phyloP scores from a whole-genome alignment of 371 early-diverging fungal genomes.

The Syncephalastrum contaminatum region DNA sequence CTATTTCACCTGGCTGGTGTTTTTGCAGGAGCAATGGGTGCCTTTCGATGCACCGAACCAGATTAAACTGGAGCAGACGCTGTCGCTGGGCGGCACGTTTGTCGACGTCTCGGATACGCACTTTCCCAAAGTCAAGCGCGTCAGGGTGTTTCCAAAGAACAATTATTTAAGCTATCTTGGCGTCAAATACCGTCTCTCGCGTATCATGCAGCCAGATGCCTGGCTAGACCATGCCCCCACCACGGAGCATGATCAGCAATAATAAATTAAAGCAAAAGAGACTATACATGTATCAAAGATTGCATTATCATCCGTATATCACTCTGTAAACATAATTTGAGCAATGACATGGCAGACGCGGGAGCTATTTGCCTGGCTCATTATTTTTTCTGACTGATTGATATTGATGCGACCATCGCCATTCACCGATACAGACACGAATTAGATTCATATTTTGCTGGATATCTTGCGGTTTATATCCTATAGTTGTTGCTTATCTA shows the following conservation, averaged over 20 bases:
- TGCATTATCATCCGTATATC: too few relatives aligned
- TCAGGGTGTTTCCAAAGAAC: conserved; percentile 33
- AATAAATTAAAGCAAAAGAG: background rate
- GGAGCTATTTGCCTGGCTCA: too few relatives aligned
- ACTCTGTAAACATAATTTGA: too few relatives aligned
- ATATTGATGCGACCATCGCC: too few relatives aligned
- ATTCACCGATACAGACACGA: too few relatives aligned
- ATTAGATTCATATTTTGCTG: too few relatives aligned
- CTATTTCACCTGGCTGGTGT: conserved; percentile 36
- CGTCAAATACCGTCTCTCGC: conserved; percentile 34
- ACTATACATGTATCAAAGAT: background rate
- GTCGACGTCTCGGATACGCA: conserved; percentile 35
- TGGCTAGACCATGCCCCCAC: conserved; percentile 24
- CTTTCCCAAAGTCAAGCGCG: conserved; percentile 35
- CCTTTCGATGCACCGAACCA: conserved; percentile 36
- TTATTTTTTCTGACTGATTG: too few relatives aligned
- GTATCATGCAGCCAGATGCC: conserved; percentile 39
- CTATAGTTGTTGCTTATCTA: too few relatives aligned
- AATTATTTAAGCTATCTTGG: conserved; percentile 37
- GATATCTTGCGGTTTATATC: too few relatives aligned
- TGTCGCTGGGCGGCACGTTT: conserved; percentile 37
- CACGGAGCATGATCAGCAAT: background rate
- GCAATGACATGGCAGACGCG: too few relatives aligned
- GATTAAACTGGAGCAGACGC: conserved; percentile 31
- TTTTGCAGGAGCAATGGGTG: conserved; percentile 36